Base-by-base conservation (phyloP, 495 filamentous ascomycete genomes). In the Eremomyces bilateralis region DNA sequence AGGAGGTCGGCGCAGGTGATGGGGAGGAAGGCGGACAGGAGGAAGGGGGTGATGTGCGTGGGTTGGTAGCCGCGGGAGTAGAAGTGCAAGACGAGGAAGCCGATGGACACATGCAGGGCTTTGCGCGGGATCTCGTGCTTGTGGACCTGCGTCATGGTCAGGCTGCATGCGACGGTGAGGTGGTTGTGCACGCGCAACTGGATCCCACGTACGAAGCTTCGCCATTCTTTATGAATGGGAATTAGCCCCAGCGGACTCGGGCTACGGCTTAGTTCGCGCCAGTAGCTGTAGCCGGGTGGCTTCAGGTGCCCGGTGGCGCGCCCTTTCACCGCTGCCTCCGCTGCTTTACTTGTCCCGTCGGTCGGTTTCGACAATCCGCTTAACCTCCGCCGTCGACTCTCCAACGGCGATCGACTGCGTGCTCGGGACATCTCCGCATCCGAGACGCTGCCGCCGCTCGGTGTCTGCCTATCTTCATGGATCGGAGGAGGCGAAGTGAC, bases 171-270 rank as follows among this genome's bases (percentile, higher is more conserved):
- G n/a, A n/a, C n/a, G n/a, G n/a, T n/a, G n/a, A n/a, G n/a, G n/a
- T n/a, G n/a, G n/a, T n/a, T n/a, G n/a, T n/a, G n/a, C n/a, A n/a
- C n/a, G n/a, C n/a, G n/a, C n/a, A n/a, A n/a, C n/a, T n/a, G n/a
- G n/a, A n/a, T n/a, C n/a, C n/a, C 10, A 47, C 56, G 36, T 44
- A 79, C 71, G 37, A 82, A 71, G 3, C 59, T 65, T 39, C 71
- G 59, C 61, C 73, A 82, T 43, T 70, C 64, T 31, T 68, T 61
- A 50, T 99, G 88, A 44, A 95, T 83, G 16, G 88, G 88, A 40
- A 99, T 99, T 4, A 99, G 66, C 15, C 90, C 88, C 11, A 97
- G 64, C 3, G 88, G 88, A 37, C 75, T 82, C 2, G 88, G 88
- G 36, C 77, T 84, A 40, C 88, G 67, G 36, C 80, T 90, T 45